Base-by-base conservation (phyloP, 306 rosid genomes). In the Pterocarpus macrocarpus region DNA sequence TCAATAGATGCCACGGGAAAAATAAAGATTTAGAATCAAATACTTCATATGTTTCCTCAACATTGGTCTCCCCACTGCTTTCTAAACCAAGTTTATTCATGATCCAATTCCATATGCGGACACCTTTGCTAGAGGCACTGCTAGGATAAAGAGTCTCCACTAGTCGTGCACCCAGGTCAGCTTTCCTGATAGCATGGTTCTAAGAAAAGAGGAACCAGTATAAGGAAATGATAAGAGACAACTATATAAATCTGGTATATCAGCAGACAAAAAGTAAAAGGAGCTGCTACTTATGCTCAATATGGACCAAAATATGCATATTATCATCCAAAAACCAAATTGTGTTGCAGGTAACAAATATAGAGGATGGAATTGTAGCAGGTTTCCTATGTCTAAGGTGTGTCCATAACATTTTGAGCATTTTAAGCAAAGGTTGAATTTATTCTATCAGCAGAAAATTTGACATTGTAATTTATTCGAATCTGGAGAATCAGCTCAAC, bases 151-250 rank as follows among this genome's bases (percentile, higher is more conserved):
- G 69, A 77, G 99, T 95, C 78, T 91, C 94, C 71, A 95, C 75
- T 49, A 76, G 56, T 62, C 97, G 91, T 73, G 83, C 79, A 73
- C 69, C 83, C 90, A 95, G 79, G 86, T 93, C 92, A 81, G 93
- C 99, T 87, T 86, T 95, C 90, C 99, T 88, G 69, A 95, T 89
- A 65, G 94, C 98, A 90, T 89, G 96, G 87, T 95, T 95, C 99
- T 95, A 52, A 81, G 85, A 38, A 75, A 78, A 87, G 7, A 75
- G 57, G 64, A 67, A 89, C 85, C 69, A 68, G 65, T 68, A 81
- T 56, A 78, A 39, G 53, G 49, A 72, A 75, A 76, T 65, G 75
- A 81, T 76, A 52, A 84, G 87, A 58, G 49, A 76, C 12, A 81
- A 66, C 52, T 69, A 63, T 10, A 52, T 44, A 16, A 32, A 68